Percentiles rank a stretch among this genome's conserved stretches.
phyloP scores from a whole-genome alignment of 2,329 filamentous ascomycete species.

The Penicillium sp. region DNA sequence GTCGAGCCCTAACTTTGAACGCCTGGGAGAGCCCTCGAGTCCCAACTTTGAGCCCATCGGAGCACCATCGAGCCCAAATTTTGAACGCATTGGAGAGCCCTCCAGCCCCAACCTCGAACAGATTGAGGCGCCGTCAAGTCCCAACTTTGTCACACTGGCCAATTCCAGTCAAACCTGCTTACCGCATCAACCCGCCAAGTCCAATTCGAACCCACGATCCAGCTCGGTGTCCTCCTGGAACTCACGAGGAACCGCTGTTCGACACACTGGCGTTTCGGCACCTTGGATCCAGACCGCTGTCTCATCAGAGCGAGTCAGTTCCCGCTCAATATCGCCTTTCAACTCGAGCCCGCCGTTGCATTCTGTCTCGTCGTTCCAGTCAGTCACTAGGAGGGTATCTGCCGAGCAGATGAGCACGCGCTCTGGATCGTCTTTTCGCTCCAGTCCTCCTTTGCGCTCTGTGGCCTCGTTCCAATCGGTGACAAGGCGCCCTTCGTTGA shows the following conservation, averaged over 20 bases:
- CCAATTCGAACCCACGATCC: conserved; percentile 29
- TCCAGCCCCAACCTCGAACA: conserved; percentile 12
- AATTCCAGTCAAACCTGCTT: conserved; percentile 37
- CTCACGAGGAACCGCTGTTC: conserved; percentile 38
- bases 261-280: conserved; percentile 27
- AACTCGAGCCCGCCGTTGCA: conserved; percentile 37
- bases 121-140: conserved; percentile 27
- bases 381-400: background rate
- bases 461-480: conserved; percentile 31
- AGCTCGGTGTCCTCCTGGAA: conserved; percentile 39
- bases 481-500: conserved; percentile 26
- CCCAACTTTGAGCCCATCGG: conserved; percentile 29
- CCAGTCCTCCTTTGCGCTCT: conserved; percentile 33
- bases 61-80: conserved; percentile 35
- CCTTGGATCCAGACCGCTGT: conserved; percentile 29
- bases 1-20: conserved; percentile 35
- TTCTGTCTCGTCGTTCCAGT: conserved; percentile 26
- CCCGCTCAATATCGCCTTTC: conserved; percentile 30
- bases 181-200: conserved; percentile 26
- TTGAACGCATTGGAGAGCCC: conserved; percentile 17
- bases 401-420: conserved; percentile 11
- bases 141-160: conserved; percentile 34
- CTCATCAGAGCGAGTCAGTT: conserved; percentile 29
- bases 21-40: conserved; percentile 32
- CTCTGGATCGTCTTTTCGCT: conserved; percentile 27